Percentiles rank a stretch among this genome's conserved stretches.
Conservation (phyloP, 1,284 basidiomycete species). For the Grifola frondosa region DNA sequence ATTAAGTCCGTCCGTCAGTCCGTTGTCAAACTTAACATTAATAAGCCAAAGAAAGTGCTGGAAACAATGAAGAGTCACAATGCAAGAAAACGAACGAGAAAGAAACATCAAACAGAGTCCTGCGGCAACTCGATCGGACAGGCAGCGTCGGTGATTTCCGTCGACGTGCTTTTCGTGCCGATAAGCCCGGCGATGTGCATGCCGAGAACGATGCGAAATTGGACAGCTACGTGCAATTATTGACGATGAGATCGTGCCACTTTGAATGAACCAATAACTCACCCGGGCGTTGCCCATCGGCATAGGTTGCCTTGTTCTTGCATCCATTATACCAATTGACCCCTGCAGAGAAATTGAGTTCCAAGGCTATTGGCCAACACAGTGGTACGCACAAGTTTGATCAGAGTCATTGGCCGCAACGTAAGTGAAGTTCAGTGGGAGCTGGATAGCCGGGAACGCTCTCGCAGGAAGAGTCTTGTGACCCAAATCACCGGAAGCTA, state of each 20-base stretch:
- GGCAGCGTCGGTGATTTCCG: conserved; percentile 58
- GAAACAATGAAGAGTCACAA: conserved; percentile 1
- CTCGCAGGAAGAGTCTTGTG: conserved; percentile 62
- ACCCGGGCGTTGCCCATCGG: conserved; percentile 62
- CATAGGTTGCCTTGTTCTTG: conserved; percentile 53
- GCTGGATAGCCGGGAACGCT: conserved; percentile 52
- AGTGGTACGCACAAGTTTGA: conserved; percentile 65
- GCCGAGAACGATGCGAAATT: conserved; percentile 65
- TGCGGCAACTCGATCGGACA: conserved; percentile 77
- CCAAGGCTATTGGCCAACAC: background rate
- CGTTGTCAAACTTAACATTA: conserved; percentile 5
- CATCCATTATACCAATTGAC: conserved; percentile 79
- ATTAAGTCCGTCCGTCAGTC: conserved; percentile 16
- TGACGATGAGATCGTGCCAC: background rate
- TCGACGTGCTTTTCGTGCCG: conserved; percentile 50
- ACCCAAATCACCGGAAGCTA: conserved; percentile 66
- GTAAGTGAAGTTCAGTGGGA: conserved; percentile 83
- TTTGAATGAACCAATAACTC: conserved; percentile 25
- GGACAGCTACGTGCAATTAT: conserved; percentile 48
- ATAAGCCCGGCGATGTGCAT: conserved; percentile 73
- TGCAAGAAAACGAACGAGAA: conserved; percentile 3
- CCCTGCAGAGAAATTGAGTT: conserved; percentile 45
- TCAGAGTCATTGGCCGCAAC: conserved; percentile 79
- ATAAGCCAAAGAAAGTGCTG: conserved; percentile 4
- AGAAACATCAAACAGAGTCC: conserved; percentile 42